Base-by-base conservation (phyloP, 768 basidiomycete genomes). In the Kwoniella sp. region DNA sequence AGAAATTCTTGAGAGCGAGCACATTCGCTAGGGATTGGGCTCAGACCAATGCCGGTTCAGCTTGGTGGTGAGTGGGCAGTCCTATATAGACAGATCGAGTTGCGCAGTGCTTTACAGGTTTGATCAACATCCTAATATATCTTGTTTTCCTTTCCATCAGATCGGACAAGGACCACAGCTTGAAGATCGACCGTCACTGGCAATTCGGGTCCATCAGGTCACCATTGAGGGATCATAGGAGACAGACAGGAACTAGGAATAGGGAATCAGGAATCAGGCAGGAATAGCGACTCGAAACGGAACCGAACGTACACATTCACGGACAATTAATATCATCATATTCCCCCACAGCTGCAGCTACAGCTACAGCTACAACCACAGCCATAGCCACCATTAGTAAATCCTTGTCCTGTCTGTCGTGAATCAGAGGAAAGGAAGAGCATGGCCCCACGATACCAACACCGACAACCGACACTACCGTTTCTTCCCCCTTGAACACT, bases 1-100 rank as follows among this genome's bases (percentile, higher is more conserved):
- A 94, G 88, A 94, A 93, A 82, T 98, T 96, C 86, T 87, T 98
- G 79, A 92, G 95, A 82, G 95, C 84, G 5, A 75, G 76, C 28
- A 77, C 81, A 55, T 84, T 82, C 68, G 83, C 83, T 0, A 67
- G 83, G 55, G 82, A 83, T 68, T 84, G 83, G 83, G 83, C 83
- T 11, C 68, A 73, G 45, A 73, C 65, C 63, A 68, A 77, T 69
- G 66, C 69, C 4, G 53, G 57, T 8, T 55, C 69, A 11, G 67
- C 69, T 20, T 77, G 61, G 61, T 68, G 62, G n/a, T 52, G 47
- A 61, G 59, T 61, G 48, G 47, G 25, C 34, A 34, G 7, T 9
- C n/a, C n/a, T n/a, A n/a, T n/a, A n/a, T n/a, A n/a, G n/a, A n/a
- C n/a, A n/a, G n/a, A n/a, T n/a, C n/a, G n/a, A n/a, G n/a, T n/a